Base-by-base conservation (phyloP, 148 eudicot genomes). In the Pouteria glomerata region DNA sequence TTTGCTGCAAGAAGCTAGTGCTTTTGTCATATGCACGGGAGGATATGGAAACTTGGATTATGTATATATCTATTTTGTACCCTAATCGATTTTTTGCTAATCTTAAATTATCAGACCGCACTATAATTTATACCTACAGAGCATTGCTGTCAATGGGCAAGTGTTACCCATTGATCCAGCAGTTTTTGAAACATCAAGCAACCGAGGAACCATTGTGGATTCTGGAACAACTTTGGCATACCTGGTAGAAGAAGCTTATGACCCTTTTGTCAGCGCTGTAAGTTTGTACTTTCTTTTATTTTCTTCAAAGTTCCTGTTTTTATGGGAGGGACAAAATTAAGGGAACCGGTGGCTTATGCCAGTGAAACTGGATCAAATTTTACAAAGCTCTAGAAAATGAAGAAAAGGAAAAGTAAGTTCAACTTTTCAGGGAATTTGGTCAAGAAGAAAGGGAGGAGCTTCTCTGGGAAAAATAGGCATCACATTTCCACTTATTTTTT, bases 191-290 rank as follows among this genome's bases (percentile, higher is more conserved):
- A 91, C 98, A 67, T 89, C 97, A 42, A 84, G 65, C 72, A 82
- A 74, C 77, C 78, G 79, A 74, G 98, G 98, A 74, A 91, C 97
- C 69, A 91, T 95, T 50, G 84, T 95, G 66, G 98, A 95, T 80
- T 83, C 98, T 57, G 98, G 98, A 82, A 95, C 98, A 56, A 95
- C 98, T 51, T 82, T 91, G 82, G 85, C 97, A 58, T 95, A 91
- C 72, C 87, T 95, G 30, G 88, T 91, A 47, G 97, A 85, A 84
- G 97, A 83, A 77, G 97, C 93, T 66, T 95, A 85, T 82, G 89
- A 88, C 64, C 91, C 96, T 68, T 87, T 95, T 77, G 86, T 91
- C 63, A 82, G 64, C 69, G 90, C 89, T 65, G 98, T 95, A 75
- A 88, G 98, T 85, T 69, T 29, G 21, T 51, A 19, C 48, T 64